Conservation (phyloP, 2,329 filamentous ascomycete genomes). For the Fusarium illudens region DNA sequence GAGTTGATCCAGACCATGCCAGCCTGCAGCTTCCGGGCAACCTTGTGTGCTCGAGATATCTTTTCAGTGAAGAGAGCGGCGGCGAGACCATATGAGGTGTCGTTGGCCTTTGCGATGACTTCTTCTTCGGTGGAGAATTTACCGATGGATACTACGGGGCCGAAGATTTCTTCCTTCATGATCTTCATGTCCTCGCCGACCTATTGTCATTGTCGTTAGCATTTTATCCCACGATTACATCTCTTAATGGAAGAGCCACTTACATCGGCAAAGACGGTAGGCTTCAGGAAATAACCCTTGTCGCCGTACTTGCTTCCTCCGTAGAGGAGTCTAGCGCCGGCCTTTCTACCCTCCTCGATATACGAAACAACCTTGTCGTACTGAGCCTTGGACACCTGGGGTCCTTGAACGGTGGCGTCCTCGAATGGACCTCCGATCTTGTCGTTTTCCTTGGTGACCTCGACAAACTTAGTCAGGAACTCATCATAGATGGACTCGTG, state of each 20-base stretch:
- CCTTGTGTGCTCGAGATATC: slow-evolving; percentile 50
- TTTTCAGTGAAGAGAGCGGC: slow-evolving; percentile 65
- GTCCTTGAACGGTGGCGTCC: slow-evolving; percentile 70
- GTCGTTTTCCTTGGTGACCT: slow-evolving; percentile 58
- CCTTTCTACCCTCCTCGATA: slow-evolving; percentile 69
- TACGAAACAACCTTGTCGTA: slow-evolving; percentile 71
- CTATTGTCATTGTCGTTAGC: slow-evolving; percentile 18
- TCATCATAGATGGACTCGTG: slow-evolving; percentile 64
- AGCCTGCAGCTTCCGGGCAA: slow-evolving; percentile 61
- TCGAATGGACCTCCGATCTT: slow-evolving; percentile 70
- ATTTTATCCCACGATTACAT: slow-evolving; percentile 26
- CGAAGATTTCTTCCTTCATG: slow-evolving; percentile 45
- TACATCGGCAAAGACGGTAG: slow-evolving; percentile 43
- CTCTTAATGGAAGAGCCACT: not conserved
- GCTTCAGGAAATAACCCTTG: slow-evolving; percentile 41
- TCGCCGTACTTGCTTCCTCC: slow-evolving; percentile 40
- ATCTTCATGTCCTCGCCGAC: slow-evolving; percentile 41
- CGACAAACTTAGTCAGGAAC: slow-evolving; percentile 64
- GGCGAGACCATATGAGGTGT: slow-evolving; percentile 63
- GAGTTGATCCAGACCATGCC: slow-evolving; percentile 55
- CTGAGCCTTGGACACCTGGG: slow-evolving; percentile 70
- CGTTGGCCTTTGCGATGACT: slow-evolving; percentile 41
- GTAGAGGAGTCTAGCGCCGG: slow-evolving; percentile 65
- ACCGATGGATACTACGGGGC: slow-evolving; percentile 41
- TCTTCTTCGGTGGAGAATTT: slow-evolving; percentile 39